phyloP scores from a whole-genome alignment of 1,139 yeast genomes.

The Taphrina sp. region DNA sequence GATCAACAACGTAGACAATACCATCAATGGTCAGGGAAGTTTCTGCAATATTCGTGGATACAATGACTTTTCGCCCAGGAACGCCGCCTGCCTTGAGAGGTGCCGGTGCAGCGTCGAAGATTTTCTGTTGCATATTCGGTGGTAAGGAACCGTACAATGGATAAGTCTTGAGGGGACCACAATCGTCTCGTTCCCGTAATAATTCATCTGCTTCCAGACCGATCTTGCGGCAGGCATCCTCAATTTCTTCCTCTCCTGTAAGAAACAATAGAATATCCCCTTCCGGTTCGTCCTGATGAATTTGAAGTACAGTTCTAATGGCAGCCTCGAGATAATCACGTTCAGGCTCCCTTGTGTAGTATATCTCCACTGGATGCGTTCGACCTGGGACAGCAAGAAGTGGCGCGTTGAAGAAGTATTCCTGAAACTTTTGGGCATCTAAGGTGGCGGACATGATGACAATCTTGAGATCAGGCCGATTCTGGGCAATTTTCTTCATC shows the following conservation, averaged over 20 bases:
- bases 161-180: slow-evolving; percentile 85
- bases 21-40: slow-evolving; percentile 98
- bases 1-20: slow-evolving; percentile 93
- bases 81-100: slow-evolving; percentile 63
- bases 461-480: slow-evolving; percentile 85
- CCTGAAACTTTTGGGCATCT: slow-evolving; percentile 94
- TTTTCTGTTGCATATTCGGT: slow-evolving; percentile 89
- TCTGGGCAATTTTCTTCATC: slow-evolving; percentile 70
- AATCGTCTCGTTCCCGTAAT: slow-evolving; percentile 70
- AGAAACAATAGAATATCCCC: slow-evolving; percentile 87
- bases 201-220: slow-evolving; percentile 84
- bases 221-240: slow-evolving; percentile 89
- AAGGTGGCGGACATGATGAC: slow-evolving; percentile 97
- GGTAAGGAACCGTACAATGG: slow-evolving; percentile 96
- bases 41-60: slow-evolving; percentile 97
- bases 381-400: slow-evolving; percentile 95
- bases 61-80: slow-evolving; percentile 89
- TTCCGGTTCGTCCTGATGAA: slow-evolving; percentile 92
- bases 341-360: slow-evolving; percentile 94
- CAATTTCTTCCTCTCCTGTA: slow-evolving; percentile 98
- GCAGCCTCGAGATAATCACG: slow-evolving; percentile 93
- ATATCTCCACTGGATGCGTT: slow-evolving; percentile 95
- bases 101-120: slow-evolving; percentile 85
- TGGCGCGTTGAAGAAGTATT: slow-evolving; percentile 87
- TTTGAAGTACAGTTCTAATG: slow-evolving; percentile 88